Percentiles rank a stretch among this genome's conserved stretches.
These are phyloP conservation scores for Epicoccum sorghinum DNA, from an alignment of 2,329 filamentous ascomycete genomes.

Conservation along the genomic window DNA sequence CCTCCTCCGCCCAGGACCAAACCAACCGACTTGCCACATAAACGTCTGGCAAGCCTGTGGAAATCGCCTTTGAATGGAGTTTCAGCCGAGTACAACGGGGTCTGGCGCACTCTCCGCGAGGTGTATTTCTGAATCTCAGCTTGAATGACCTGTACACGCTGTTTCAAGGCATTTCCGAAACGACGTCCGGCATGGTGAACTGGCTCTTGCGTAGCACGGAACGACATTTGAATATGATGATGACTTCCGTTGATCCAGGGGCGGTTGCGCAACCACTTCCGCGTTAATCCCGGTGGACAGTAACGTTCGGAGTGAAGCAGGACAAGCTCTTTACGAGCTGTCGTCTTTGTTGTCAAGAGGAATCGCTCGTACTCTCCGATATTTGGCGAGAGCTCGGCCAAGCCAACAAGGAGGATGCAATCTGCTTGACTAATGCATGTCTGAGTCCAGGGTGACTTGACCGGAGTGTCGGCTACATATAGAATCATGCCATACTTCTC, in stretches of 20 bases:
- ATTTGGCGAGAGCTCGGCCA: conserved; percentile 86
- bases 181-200: conserved; percentile 76
- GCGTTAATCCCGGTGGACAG: conserved; percentile 80
- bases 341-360: conserved; percentile 95
- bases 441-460: conserved; percentile 97
- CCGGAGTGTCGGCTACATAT: conserved; percentile 94
- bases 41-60: conserved; percentile 83
- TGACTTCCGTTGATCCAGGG: conserved; percentile 99
- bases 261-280: conserved; percentile 85
- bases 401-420: conserved; percentile 88
- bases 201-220: conserved; percentile 76
- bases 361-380: conserved; percentile 98
- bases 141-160: conserved; percentile 90
- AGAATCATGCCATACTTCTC: conserved; percentile 96
- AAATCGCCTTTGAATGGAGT: conserved; percentile 97
- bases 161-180: conserved; percentile 85
- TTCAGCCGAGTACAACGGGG: conserved; percentile 86
- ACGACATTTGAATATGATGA: conserved; percentile 96
- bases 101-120: conserved; percentile 86
- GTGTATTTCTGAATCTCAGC: conserved; percentile 99
- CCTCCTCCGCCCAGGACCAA: conserved; percentile 93
- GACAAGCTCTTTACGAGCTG: conserved; percentile 89
- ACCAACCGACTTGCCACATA: conserved; percentile 94
- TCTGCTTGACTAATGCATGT: conserved; percentile 97
- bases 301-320: conserved; percentile 88